Conservation (phyloP, 73 alveolate species). For the Stentor roeselii region DNA sequence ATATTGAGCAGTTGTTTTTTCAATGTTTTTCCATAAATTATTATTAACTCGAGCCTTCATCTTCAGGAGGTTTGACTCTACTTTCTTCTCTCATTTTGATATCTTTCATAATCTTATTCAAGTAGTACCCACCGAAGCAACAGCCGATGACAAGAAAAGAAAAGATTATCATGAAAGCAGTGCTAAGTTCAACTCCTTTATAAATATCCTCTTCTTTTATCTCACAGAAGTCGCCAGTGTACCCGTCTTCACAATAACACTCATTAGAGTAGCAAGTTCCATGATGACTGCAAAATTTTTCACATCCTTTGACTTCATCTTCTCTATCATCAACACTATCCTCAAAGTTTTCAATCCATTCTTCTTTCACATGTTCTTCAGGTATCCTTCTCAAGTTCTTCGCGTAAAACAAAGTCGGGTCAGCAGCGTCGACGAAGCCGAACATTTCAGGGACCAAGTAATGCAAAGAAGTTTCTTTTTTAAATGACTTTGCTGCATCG, state of each 20-base stretch:
- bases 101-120: slow-evolving; percentile 16
- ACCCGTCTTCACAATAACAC: slow-evolving; percentile 24
- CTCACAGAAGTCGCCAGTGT: slow-evolving; percentile 12
- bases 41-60: no score
- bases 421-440: slow-evolving; percentile 14
- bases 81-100: slow-evolving; percentile 9
- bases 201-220: background rate
- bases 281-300: background rate
- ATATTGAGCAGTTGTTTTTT: no score
- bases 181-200: background rate
- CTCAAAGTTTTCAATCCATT: background rate
- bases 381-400: background rate
- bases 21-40: no score
- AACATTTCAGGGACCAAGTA: slow-evolving; percentile 15
- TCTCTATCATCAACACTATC: slow-evolving; percentile 2
- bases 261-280: background rate
- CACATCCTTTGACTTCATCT: background rate
- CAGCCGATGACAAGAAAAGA: background rate
- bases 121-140: background rate
- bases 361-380: background rate
- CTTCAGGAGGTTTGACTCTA: background rate
- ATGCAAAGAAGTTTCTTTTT: background rate
- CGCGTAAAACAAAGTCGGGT: slow-evolving; percentile 7
- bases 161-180: background rate
- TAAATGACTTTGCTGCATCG: background rate